Evolutionary conservation across 345 rosid species (phyloP), one percentile per base, ranked within the genome.

Genomic region (Camelina neglecta): DNA sequence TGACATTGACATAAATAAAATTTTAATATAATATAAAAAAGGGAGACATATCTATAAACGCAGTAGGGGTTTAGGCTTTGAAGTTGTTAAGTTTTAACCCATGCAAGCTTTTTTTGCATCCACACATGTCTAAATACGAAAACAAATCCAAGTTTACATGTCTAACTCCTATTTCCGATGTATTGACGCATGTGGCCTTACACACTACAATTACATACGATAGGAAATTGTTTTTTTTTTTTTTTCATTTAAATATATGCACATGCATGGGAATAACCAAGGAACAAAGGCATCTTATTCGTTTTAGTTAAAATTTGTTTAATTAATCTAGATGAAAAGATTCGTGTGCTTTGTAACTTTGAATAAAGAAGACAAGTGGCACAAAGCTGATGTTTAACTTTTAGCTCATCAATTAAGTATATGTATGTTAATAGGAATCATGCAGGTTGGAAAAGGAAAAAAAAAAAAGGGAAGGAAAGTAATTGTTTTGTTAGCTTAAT

Each of bases 301-400:
- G 10, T 41, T 68, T 9, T 35, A 42, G 8, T 38, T 39, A 7
- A 24, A 60, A 9, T 8, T n/a, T 18, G 9, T 42, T 42, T 69
- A 68, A 29, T 42, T 69, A 68, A 60, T 60, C 6, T 69, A 4
- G 13, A 71, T 56, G 67, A 48, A 49, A 77, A 59, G 72, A 77
- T 71, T 77, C 80, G 67, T 70, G 64, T 71, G 67, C 53, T 35
- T 42, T 64, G 72, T 71, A 6, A 31, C 44, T 47, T 55, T 71
- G 6, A 56, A 11, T 69, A 71, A 77, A 63, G 66, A 70, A 48
- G 72, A 45, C 54, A 64, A 70, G 71, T 71, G 71, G 80, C 64
- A 63, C 51, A 71, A 77, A 77, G 76, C 45, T 64, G 72, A 49
- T 71, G 60, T 64, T 77, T 64, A 77, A 77, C 76, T 64, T 77